Base-by-base conservation (phyloP, 176 grass and related monocot genomes). In the Avena insularis region DNA sequence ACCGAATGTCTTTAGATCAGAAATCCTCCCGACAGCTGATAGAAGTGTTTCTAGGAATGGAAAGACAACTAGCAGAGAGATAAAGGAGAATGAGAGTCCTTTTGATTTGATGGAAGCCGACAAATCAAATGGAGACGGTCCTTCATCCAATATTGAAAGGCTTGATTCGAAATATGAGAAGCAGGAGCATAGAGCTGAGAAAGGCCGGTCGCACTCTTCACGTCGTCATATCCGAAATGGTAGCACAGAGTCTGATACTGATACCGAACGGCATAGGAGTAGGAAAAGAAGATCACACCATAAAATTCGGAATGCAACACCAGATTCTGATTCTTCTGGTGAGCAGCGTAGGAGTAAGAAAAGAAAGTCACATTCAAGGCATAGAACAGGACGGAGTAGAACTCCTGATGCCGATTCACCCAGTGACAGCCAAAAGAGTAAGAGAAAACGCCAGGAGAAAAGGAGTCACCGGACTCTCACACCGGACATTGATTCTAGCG, bases 321-420 rank as follows among this genome's bases (percentile, higher is more conserved):
- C 89, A 61, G 93, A 78, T 51, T 87, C 88, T 86, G 93, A 91
- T 87, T 92, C 60, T 79, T 93, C 90, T 70, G 79, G 85, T 85
- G 92, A 90, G 83, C 80, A 11, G 9, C 56, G 74, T 53, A 54
- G 55, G 16, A 72, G 70, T 72, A 95, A 71, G 67, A 92, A 88
- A 90, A 94, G 90, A 80, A 90, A 87, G 57, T 77, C 79, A 43
- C 87, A 86, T 60, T 91, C 92, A 82, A 93, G 77, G 70, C 90
- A 67, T 77, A 86, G 69, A 68, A 84, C 62, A 83, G 71, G 60
- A 40, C 85, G 88, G 59, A 92, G 86, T 87, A 89, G 76, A 81
- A 93, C 79, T 70, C 88, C 83, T 5, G 70, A 83, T 74, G 78
- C 20, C 5, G 84, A 90, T 89, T 87, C 88, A 86, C 81, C 85